Conservation (phyloP, 371 early-diverging fungal species). For the Rhizopus sp. region DNA sequence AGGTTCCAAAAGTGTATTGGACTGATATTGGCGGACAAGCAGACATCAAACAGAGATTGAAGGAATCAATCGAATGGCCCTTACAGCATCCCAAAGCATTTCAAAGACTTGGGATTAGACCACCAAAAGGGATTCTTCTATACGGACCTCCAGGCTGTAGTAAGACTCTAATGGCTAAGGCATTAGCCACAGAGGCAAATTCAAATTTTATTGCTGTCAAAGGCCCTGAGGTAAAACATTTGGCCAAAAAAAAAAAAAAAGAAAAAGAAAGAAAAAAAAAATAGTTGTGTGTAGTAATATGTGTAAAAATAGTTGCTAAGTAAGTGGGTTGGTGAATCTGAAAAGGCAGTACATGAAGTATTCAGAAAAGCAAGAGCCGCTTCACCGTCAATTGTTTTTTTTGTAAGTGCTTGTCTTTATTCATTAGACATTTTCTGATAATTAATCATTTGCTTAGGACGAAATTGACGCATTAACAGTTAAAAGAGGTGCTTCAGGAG, state of each 20-base stretch:
- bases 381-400: slow-evolving; percentile 96
- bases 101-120: slow-evolving; percentile 82
- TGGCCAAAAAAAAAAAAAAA: not conserved
- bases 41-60: slow-evolving; percentile 91
- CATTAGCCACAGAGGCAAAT: slow-evolving; percentile 95
- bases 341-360: slow-evolving; percentile 94
- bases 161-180: slow-evolving; percentile 98
- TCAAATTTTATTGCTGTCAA: slow-evolving; percentile 98
- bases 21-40: slow-evolving; percentile 97
- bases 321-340: slow-evolving; percentile 99
- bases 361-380: slow-evolving; percentile 94
- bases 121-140: slow-evolving; percentile 95
- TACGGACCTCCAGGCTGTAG: slow-evolving; percentile 99
- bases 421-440: not conserved
- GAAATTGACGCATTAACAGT: slow-evolving; percentile 98
- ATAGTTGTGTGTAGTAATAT: not conserved
- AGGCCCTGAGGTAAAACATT: slow-evolving; percentile 83
- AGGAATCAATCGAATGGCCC: slow-evolving; percentile 99
- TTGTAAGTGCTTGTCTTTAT: slow-evolving; percentile 63
- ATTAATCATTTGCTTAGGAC: slow-evolving; percentile 60
- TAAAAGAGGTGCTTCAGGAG: slow-evolving; percentile 70
- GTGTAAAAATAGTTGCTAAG: slow-evolving; percentile 72
- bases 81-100: slow-evolving; percentile 93
- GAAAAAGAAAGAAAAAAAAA: not conserved
- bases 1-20: slow-evolving; percentile 96